Evolutionary conservation across 805 yeast genomes (phyloP).

Genomic region (Wickerhamiella spandovensis): DNA sequence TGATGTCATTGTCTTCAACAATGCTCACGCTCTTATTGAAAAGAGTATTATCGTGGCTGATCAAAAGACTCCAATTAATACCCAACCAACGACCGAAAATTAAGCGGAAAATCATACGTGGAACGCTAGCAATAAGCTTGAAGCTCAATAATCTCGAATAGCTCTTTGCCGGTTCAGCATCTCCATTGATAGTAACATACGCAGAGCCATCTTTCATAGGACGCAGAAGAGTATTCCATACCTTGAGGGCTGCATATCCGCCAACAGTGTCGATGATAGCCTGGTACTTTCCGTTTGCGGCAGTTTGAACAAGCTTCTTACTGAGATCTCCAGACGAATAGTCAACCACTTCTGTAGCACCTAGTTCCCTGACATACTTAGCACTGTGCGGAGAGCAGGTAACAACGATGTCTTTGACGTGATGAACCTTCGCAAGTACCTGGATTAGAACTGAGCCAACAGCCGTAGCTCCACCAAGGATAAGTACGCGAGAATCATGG

Average conservation of each 20-base stretch:
- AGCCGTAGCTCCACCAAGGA: constrained; percentile 65
- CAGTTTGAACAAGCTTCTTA: not conserved
- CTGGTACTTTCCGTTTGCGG: constrained; percentile 24
- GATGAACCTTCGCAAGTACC: constrained; percentile 37
- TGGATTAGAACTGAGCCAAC: constrained; percentile 51
- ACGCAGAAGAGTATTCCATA: constrained; percentile 33
- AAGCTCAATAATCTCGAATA: constrained; percentile 3
- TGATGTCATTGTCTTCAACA: constrained; percentile 31
- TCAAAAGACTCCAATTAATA: constrained; percentile 18
- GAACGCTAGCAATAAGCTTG: constrained; percentile 6
- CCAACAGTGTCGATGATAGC: constrained; percentile 57
- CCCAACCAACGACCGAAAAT: constrained; percentile 21
- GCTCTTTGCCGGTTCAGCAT: constrained; percentile 19
- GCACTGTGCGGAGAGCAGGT: constrained; percentile 39
- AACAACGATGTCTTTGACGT: constrained; percentile 40
- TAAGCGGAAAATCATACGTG: constrained; percentile 18
- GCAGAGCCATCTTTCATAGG: constrained; percentile 34
- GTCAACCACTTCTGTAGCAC: constrained; percentile 39
- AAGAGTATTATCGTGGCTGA: not conserved
- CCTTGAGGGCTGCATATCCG: constrained; percentile 34
- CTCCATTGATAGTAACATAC: constrained; percentile 48
- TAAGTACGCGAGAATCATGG: constrained; percentile 36
- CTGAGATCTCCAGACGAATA: constrained; percentile 11
- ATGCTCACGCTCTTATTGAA: constrained; percentile 17
- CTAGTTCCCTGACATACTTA: constrained; percentile 33